phyloP scores from a whole-genome alignment of 2,329 filamentous ascomycete species.

The Pseudohalonectria lignicola region DNA sequence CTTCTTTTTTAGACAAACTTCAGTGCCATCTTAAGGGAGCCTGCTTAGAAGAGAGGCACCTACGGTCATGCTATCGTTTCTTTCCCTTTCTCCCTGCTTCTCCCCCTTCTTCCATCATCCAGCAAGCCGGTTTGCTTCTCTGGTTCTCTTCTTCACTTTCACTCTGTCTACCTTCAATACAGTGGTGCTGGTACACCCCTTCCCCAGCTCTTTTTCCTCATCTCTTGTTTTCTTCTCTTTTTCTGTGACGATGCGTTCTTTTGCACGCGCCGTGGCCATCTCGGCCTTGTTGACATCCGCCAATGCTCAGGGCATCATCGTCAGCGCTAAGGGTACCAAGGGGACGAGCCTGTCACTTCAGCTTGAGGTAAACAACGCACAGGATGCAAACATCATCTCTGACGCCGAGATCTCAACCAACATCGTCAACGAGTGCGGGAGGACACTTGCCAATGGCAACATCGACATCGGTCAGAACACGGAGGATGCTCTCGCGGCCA shows the following conservation, averaged over 20 bases:
- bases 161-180: not conserved
- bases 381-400: conserved; percentile 50
- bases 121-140: not conserved
- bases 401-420: conserved; percentile 39
- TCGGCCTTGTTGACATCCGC: conserved; percentile 4
- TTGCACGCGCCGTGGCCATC: conserved; percentile 1
- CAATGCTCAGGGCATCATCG: conserved; percentile 5
- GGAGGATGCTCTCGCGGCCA: conserved; percentile 34
- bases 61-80: not conserved
- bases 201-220: not conserved
- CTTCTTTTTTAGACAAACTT: not conserved
- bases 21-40: not conserved
- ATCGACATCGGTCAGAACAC: conserved; percentile 50
- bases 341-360: conserved; percentile 3
- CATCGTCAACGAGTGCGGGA: conserved; percentile 46
- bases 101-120: not conserved
- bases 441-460: conserved; percentile 47
- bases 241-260: not conserved
- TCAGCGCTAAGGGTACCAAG: conserved; percentile 4
- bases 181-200: not conserved
- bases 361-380: conserved; percentile 39
- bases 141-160: not conserved
- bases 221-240: too few species aligned
- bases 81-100: not conserved
- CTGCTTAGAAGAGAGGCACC: too few species aligned